Base-by-base conservation (phyloP, 345 rosid genomes). In the Rhizophora mangle region DNA sequence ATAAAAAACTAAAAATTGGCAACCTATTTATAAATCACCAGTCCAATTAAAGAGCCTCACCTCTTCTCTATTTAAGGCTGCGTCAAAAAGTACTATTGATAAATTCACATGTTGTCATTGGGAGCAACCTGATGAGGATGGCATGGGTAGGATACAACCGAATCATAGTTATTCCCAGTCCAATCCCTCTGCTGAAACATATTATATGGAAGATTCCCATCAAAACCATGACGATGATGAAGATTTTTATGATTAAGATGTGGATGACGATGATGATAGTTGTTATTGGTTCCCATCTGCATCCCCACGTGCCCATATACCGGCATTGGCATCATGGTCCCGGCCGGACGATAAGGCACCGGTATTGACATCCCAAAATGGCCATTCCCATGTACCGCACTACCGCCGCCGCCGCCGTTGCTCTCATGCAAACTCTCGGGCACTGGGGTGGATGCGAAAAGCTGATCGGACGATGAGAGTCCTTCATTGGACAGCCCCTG, bases 361-460 rank as follows among this genome's bases (percentile, higher is more conserved):
- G 49, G 81, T n/a, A 82, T 46, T 2, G 88, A 79, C 72, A 79
- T 71, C n/a, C 85, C 85, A 36, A 79, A 27, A 6, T 81, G 85
- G 2, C 88, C 88, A 18, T 72, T 75, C 21, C 62, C 74, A 54
- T 16, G 60, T 8, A 26, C 1, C 10, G 69, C 64, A 13, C 2
- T 65, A 4, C 22, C 67, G 9, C 49, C 64, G 6, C 59, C 36
- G 32, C 69, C 62, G 10, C 36, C 46, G 26, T 63, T 80, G 47
- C 62, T 68, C 57, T 87, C 90, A 55, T 82, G 82, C 34, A 85
- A 76, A 80, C 90, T 86, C 72, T 83, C 96, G 5, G 93, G 92
- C 13, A 86, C 85, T 8, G 90, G 92, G 0, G 89, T 87, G 1
- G 96, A 89, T 1, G 91, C 88, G 71, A 94, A 94, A 60, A 91